Base-by-base conservation (phyloP, 192 early-diverging fungal species). In the Backusella parvicylindrica region DNA sequence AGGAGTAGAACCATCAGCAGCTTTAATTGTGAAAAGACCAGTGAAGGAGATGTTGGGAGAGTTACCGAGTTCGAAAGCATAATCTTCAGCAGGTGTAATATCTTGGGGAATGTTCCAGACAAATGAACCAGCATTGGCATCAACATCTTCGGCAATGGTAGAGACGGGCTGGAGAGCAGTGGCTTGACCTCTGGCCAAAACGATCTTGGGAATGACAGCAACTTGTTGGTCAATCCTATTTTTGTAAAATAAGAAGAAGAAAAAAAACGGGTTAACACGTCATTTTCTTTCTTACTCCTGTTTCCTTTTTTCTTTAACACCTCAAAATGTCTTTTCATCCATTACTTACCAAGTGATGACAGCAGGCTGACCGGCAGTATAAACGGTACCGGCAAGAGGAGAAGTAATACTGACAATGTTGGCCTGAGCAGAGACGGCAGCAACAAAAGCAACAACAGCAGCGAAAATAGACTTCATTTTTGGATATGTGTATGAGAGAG, bases 61-160 rank as follows among this genome's bases (percentile, higher is more conserved):
- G 8, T 21, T 53, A 66, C 81, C 81, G 6, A 75, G 68, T 68
- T 77, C 74, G 18, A 82, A 70, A 30, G 77, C 81, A 41, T 81
- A 82, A 33, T 73, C 72, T 13, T 30, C 65, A 32, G 64, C 81
- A 23, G 73, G 73, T 33, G 76, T 13, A 32, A 78, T 26, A 65
- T 75, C 60, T 26, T 70, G 70, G 43, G 81, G 81, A 18, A 82
- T 70, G 37, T 69, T 50, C 81, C 81, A 82, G 43, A 56, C 71
- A 36, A 73, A 82, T 13, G 37, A 26, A 15, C 41, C 53, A 4
- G 64, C n/a, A n/a, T 30, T 32, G 16, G 81, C 71, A 60, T 38
- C 43, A 2, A 82, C 77, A 16, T 78, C 75, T 30, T 50, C 30
- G 33, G 76, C 81, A 47, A 82, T 71, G 33, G 38, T 68, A 9